Percentiles rank a stretch among this genome's conserved stretches.
These are phyloP conservation scores for Arthrobotrys iridis DNA, from an alignment of 2,329 filamentous ascomycete species.

Conservation along the genomic window DNA sequence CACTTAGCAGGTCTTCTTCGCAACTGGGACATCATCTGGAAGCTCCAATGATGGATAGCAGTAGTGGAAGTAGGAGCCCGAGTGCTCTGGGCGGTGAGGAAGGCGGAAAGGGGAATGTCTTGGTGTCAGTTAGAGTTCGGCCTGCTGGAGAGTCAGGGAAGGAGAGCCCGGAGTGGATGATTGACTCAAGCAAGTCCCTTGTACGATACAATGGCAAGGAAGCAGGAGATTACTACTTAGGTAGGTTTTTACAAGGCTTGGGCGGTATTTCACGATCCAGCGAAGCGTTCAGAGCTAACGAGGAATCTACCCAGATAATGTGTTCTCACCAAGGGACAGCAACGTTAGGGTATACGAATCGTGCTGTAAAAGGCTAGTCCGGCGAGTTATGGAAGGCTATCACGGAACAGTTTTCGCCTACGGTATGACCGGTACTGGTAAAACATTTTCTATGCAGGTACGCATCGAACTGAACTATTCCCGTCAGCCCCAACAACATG, in stretches of 20 bases:
- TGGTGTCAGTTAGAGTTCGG: conserved; percentile 92
- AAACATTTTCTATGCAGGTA: conserved; percentile 99
- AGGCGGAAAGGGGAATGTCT: conserved; percentile 90
- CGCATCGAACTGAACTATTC: conserved; percentile 66
- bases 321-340: conserved; percentile 92
- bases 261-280: conserved; percentile 49
- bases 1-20: conserved; percentile 45
- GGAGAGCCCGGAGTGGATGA: conserved; percentile 81
- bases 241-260: conserved; percentile 65
- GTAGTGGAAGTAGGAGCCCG: conserved; percentile 35
- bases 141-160: conserved; percentile 76
- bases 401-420: conserved; percentile 98
- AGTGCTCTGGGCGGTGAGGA: conserved; percentile 61
- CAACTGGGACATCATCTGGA: conserved; percentile 33
- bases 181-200: conserved; percentile 82
- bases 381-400: conserved; percentile 98
- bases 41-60: conserved; percentile 36
- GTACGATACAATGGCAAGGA: conserved; percentile 88
- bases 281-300: conserved; percentile 16
- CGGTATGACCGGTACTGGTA: conserved; percentile 98
- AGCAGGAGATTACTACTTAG: conserved; percentile 90
- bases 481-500: not conserved
- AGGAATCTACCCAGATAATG: conserved; percentile 75
- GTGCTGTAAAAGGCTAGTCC: conserved; percentile 89
- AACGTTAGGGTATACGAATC: conserved; percentile 96